A percentile compares a stretch with the other conserved stretches of the same genome.
These are phyloP conservation scores for Plenodomus tracheiphilus DNA, from an alignment of 2,329 filamentous ascomycete species.

Conservation along the genomic window DNA sequence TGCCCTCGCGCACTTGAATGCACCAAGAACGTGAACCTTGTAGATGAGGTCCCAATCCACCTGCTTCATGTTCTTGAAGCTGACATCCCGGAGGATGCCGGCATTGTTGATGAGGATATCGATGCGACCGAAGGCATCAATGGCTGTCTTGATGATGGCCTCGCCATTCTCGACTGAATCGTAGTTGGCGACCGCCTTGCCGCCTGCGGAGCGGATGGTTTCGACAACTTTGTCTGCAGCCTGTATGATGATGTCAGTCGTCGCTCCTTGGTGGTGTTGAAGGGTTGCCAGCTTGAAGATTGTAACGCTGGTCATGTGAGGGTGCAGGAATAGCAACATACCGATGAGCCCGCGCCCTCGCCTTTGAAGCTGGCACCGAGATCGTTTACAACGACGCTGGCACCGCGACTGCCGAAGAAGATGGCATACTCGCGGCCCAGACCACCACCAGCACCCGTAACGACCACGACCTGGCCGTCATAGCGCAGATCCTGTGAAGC, in stretches of 20 bases:
- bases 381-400: constrained; percentile 95
- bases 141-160: constrained; percentile 87
- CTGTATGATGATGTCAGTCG: constrained; percentile 48
- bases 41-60: constrained; percentile 95
- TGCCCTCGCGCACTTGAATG: constrained; percentile 92
- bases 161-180: constrained; percentile 92
- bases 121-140: constrained; percentile 80
- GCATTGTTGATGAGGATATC: constrained; percentile 98
- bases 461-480: constrained; percentile 85
- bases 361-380: constrained; percentile 91
- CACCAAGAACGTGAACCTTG: constrained; percentile 87
- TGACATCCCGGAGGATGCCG: constrained; percentile 89
- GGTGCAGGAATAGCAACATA: constrained; percentile 47
- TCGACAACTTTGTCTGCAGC: constrained; percentile 81
- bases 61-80: constrained; percentile 99
- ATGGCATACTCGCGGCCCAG: constrained; percentile 80
- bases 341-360: constrained; percentile 84
- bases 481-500: constrained; percentile 65
- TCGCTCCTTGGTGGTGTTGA: not conserved
- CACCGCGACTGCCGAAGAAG: constrained; percentile 90
- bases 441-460: constrained; percentile 83
- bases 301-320: not conserved
- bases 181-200: constrained; percentile 97
- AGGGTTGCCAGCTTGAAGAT: not conserved
- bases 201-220: constrained; percentile 83